Base-by-base conservation (phyloP, 2,329 filamentous ascomycete species). In the Juglanconis juglandina region DNA sequence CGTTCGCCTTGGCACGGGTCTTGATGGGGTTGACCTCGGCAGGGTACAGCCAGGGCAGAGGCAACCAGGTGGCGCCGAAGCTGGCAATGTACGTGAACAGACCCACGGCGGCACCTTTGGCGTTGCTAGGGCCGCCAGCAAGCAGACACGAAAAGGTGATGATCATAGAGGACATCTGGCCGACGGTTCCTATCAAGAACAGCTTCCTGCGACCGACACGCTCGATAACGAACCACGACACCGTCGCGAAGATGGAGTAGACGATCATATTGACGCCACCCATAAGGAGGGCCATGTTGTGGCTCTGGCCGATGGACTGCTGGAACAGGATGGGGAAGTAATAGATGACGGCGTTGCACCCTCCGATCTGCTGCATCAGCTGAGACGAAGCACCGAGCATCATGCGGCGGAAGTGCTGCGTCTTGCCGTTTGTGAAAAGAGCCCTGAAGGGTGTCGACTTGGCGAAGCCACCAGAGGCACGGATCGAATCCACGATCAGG, bases 351-450 rank as follows among this genome's bases (percentile, higher is more conserved):
- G 84, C 80, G 64, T 84, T 84, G 72, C 81, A 85, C 0, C 82
- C 83, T 17, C 79, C 80, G 7, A 87, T 73, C 64, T 88, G 86
- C 68, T 87, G 85, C 78, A 87, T 84, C 48, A 87, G 75, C 70
- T 88, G 85, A 5, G 79, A 79, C 8, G 78, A 80, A 0, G 81
- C 77, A 3, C 85, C 86, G 5, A 89, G 78, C 56, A 87, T 65
- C 79, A 88, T 86, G 39, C 87, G 79, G 7, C 86, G 81, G 73
- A 87, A 82, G 68, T 88, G 85, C 72, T 89, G 86, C 0, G 84
- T 87, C 73, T 85, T 86, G 63, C 86, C 85, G 53, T 79, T 78
- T 1, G 84, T 87, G 67, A 87, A 79, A 1, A 88, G 76, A 1
- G 82, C 79, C 64, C 79, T 82, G 69, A 81, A 69, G 0, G 78